phyloP scores from a whole-genome alignment of 176 grass and related monocot genomes.

The Eleusine coracana region DNA sequence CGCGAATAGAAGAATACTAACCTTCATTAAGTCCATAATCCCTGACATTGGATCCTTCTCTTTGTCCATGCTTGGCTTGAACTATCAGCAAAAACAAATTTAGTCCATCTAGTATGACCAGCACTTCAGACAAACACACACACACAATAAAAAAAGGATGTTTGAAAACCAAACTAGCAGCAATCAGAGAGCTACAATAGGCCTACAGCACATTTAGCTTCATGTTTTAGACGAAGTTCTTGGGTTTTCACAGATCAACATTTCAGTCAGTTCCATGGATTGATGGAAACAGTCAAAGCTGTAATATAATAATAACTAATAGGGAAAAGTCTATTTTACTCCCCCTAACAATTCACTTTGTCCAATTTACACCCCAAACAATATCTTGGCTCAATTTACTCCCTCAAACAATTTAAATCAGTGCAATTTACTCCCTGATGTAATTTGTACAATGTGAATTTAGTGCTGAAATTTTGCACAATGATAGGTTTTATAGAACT shows the following conservation, averaged over 20 bases:
- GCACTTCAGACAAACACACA: background rate
- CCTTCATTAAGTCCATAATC: conserved; percentile 98
- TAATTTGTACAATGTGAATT: too few species aligned
- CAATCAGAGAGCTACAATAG: background rate
- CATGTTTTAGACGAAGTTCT: background rate
- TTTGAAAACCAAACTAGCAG: background rate
- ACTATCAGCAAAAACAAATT: conserved; percentile 43
- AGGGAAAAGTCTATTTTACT: too few species aligned
- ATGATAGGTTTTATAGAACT: too few species aligned
- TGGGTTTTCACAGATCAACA: background rate
- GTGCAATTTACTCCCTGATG: too few species aligned
- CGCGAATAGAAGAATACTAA: background rate
- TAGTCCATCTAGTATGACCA: conserved; percentile 5
- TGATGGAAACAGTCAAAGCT: background rate
- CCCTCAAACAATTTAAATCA: too few species aligned
- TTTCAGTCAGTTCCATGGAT: background rate
- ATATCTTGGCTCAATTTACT: too few species aligned
- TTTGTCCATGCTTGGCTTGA: conserved; percentile 76
- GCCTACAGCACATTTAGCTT: background rate
- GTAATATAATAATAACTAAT: too few species aligned
- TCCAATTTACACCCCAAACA: too few species aligned
- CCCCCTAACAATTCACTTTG: too few species aligned
- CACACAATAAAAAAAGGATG: background rate
- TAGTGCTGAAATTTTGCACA: too few species aligned
- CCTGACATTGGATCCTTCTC: conserved; percentile 93